Evolutionary conservation across 192 early-diverging fungal species (phyloP), one percentile per base, ranked within the genome.

Genomic region (Coemansia furcata): DNA sequence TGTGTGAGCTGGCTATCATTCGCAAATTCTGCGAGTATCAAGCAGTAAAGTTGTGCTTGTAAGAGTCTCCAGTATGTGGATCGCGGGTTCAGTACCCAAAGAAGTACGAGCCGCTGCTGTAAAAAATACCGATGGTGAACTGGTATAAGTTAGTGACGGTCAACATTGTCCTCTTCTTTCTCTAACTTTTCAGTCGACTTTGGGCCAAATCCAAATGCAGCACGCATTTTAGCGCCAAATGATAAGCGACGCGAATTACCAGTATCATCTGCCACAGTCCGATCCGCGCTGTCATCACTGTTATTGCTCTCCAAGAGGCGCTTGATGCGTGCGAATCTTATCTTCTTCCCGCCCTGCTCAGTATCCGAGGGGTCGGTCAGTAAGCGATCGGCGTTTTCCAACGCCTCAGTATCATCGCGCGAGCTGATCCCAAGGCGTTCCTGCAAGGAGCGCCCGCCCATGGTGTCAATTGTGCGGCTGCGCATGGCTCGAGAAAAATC

Each of bases 181-280:
- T 43, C 54, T 17, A 19, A 14, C 4, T 19, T 46, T 11, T 46
- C 60, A 10, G 32, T 62, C 14, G 40, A 14, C 43, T 65, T 67
- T 10, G 39, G 47, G 21, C 60, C 61, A 65, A 74, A 76, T 8
- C 79, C 74, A 71, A 70, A 60, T 2, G 60, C 67, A 10, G 65
- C 60, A 11, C 79, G 79, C 79, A 82, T 76, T 33, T 58, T 49
- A 19, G 67, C 74, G 9, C 79, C 79, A 11, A 82, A 7, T 3
- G 79, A 82, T 50, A 77, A 30, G 26, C 38, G 36, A 0, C 23
- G 23, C 23, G 23, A 26, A 1, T 26, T 29, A 15, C 35, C 29
- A 12, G 55, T 66, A 3, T 47, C 59, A 14, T 57, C 50, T 26
- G 42, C 42, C 12, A 37, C 42, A 0, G 19, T 2, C 9, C 26